Evolutionary conservation across 805 yeast species (phyloP).

Genomic region (Tetrapisispora fleetii): DNA sequence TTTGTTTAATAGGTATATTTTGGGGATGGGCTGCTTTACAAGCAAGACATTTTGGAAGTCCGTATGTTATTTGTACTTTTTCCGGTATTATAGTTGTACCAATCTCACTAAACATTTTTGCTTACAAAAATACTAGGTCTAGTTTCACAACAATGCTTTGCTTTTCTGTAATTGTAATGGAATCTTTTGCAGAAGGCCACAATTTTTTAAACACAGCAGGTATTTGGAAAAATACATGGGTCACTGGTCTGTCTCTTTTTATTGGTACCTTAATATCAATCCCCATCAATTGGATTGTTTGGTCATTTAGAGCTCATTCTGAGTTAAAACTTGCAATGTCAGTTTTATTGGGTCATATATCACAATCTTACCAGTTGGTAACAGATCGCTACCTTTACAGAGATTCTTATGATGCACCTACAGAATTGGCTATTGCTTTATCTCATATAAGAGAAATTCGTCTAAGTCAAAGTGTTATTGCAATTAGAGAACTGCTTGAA

Average conservation of each 20-base stretch:
- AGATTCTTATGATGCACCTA: conserved; percentile 38
- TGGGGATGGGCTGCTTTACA: conserved; percentile 41
- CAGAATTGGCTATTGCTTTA: conserved; percentile 34
- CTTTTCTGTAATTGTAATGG: conserved; percentile 34
- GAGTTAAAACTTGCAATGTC: conserved; percentile 34
- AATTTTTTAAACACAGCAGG: conserved; percentile 11
- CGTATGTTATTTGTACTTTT: conserved; percentile 34
- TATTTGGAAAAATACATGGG: conserved; percentile 35
- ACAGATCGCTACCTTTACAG: conserved; percentile 41
- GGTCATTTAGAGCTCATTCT: conserved; percentile 39
- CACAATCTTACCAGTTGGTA: conserved; percentile 39
- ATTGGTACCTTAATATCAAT: conserved; percentile 33
- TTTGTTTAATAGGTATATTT: conserved; percentile 34
- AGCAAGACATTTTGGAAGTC: conserved; percentile 30
- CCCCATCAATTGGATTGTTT: conserved; percentile 35
- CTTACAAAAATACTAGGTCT: conserved; percentile 35
- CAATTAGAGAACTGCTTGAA: conserved; percentile 30
- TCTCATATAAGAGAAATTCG: conserved; percentile 41
- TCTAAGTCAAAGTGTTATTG: conserved; percentile 35
- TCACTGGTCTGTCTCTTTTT: conserved; percentile 30
- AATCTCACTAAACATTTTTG: conserved; percentile 28
- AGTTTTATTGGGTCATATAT: conserved; percentile 32
- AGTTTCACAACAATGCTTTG: conserved; percentile 33
- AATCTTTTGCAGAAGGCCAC: conserved; percentile 18
- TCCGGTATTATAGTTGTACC: conserved; percentile 30